Evolutionary conservation across 164 flowering plant species (phyloP).

Genomic region (Stephania cephalantha): DNA sequence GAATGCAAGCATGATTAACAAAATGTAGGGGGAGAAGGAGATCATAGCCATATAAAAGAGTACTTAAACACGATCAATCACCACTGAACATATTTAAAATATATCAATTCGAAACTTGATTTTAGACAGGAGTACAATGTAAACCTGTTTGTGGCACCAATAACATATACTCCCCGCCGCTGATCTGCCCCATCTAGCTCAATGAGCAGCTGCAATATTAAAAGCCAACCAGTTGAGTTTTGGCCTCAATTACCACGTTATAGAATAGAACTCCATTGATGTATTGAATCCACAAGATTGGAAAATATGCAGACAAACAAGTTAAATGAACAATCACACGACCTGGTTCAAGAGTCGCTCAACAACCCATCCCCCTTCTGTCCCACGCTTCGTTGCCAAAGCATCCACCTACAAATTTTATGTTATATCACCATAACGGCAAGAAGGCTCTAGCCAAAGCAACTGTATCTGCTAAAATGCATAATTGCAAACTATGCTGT

Average conservation of each 20-base stretch:
- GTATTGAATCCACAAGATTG: not conserved
- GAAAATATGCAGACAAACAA: not conserved
- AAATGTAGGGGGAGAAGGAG: no score
- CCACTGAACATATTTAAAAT: not conserved
- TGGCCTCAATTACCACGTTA: not conserved
- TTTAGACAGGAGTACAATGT: slow-evolving; percentile 2
- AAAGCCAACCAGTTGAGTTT: not conserved
- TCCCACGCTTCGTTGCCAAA: slow-evolving; percentile 72
- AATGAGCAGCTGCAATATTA: slow-evolving; percentile 57
- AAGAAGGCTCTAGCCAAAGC: not conserved
- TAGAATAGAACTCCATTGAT: no score
- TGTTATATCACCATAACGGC: slow-evolving; percentile 4
- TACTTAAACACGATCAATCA: no score
- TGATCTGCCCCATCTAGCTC: slow-evolving; percentile 86
- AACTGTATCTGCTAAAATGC: no score
- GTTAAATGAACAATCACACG: slow-evolving; percentile 1
- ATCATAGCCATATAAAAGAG: no score
- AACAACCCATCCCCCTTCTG: slow-evolving; percentile 83
- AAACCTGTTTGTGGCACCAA: slow-evolving; percentile 95
- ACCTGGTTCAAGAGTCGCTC: slow-evolving; percentile 85
- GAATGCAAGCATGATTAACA: not conserved
- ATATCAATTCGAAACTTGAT: not conserved
- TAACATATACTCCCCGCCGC: slow-evolving; percentile 72
- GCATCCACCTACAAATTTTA: slow-evolving; percentile 70
- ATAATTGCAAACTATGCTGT: no score